Evolutionary conservation across 176 grass and related monocot species (phyloP), one percentile per base, ranked within the genome.

Genomic region (Aegilops umbellulata): DNA sequence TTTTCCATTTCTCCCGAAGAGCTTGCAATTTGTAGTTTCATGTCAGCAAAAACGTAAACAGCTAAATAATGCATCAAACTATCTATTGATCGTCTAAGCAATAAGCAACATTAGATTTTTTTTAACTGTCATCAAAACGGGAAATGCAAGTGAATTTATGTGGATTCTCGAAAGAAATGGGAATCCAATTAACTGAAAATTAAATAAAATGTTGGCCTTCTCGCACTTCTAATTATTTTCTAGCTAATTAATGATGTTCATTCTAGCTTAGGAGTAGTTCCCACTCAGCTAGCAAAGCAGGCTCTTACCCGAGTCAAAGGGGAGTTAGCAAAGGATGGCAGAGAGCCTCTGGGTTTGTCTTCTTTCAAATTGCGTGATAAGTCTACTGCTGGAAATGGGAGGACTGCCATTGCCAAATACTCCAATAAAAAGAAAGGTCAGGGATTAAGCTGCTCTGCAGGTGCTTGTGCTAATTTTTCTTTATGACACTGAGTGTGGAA

Each of bases 361-460:
- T 92, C 96, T 77, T 82, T 77, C 66, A 94, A 82, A 85, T 35
- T 89, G 51, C 90, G 81, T 41, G 73, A 91, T 14, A 96, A 93
- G 82, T 82, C 88, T 44, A 76, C 87, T 60, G 16, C 91, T 68
- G 75, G 89, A 76, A 74, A 31, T 39, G 76, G 85, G 90, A 99
- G 88, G 65, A 53, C 81, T 73, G 91, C 90, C 80, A 85, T 91
- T 85, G 87, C 91, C 32, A 94, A 87, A 82, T 95, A 90, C 78
- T 87, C 91, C 0, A 91, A 91, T 29, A 96, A 93, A 86, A 94
- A 76, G 87, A 94, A 96, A 93, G 97, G 97, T 99, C 23, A 65
- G 74, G 41, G 20, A 15, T 82, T 22, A 38, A 60, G 30, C 35
- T 71, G 20, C 65, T 60, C 14, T 17, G 24, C 83, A 60, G 24